Evolutionary conservation across 768 basidiomycete genomes (phyloP), one percentile per base, ranked within the genome.

Genomic region (Lepiota venenata): DNA sequence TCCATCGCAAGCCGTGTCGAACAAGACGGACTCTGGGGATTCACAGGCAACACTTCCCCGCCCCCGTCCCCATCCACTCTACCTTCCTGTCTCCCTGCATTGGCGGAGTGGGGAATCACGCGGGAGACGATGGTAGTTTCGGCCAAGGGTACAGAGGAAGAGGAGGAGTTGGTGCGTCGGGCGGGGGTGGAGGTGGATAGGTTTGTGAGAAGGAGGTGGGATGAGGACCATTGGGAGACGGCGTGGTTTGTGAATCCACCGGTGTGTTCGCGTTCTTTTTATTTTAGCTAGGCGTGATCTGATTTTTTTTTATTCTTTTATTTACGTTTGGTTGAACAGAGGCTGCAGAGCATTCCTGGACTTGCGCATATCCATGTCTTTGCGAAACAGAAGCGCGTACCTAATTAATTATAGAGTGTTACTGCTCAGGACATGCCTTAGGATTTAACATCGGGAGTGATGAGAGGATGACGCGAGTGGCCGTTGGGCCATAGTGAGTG

Each of bases 241-340:
- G 89, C 88, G 1, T 94, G 92, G 92, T 93, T 93, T 63, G 87
- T 91, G 40, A 93, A 93, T 63, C 91, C 91, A 40, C 88, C 85
- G 47, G 91, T 93, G 61, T 64, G 87, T 69, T 4, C 47, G 52
- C n/a, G 25, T 5, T 18, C 15, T 22, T 18, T 21, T 56, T 18
- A 8, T 21, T 37, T 42, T 47, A 14, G 15, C 35, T 54, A 40
- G 39, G 25, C 2, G 16, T n/a, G 9, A 4, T 2, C 10, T 21
- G 14, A 22, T 41, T 49, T 37, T 21, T 37, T 21, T 29, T 7
- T 29, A 27, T 40, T n/a, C 51, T 36, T 29, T 4, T n/a, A n/a
- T n/a, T n/a, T n/a, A n/a, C n/a, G n/a, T 40, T 36, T 50, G 18
- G 44, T 55, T 56, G 32, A 46, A 25, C 67, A 90, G 89, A 81